Percentiles rank a stretch among this genome's conserved stretches.
These are phyloP conservation scores for Fusarium nisikadoi DNA, from an alignment of 2,329 filamentous ascomycete species.

Conservation along the genomic window DNA sequence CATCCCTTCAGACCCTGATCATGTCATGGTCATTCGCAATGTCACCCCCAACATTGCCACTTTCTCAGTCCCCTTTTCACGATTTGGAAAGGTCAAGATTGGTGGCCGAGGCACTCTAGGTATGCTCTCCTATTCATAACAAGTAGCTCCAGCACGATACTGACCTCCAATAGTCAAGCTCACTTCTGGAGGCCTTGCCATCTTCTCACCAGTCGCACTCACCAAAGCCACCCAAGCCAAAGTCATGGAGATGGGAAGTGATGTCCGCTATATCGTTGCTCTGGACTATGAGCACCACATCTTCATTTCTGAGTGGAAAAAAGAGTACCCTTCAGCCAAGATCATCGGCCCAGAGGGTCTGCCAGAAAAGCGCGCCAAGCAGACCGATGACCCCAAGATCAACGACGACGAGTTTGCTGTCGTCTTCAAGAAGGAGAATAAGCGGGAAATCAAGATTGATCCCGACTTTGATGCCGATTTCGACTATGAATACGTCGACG, in stretches of 20 bases:
- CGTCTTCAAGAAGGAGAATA: constrained; percentile 71
- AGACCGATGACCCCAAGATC: constrained; percentile 58
- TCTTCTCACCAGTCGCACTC: constrained; percentile 91
- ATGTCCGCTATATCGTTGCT: constrained; percentile 86
- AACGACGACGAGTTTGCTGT: constrained; percentile 69
- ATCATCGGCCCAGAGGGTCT: constrained; percentile 87
- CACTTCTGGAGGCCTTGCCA: constrained; percentile 78
- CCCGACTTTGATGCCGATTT: constrained; percentile 89
- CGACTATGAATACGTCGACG: constrained; percentile 83
- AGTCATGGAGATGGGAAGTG: constrained; percentile 71
- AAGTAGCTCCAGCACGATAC: not conserved
- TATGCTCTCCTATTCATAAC: constrained; percentile 53
- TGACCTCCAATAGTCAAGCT: constrained; percentile 71
- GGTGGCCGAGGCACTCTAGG: constrained; percentile 89
- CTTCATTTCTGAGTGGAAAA: constrained; percentile 86
- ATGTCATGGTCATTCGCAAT: constrained; percentile 90
- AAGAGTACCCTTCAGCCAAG: constrained; percentile 79
- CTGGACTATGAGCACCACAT: constrained; percentile 96
- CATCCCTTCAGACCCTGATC: constrained; percentile 75
- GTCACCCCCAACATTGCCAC: constrained; percentile 83
- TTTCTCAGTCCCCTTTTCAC: constrained; percentile 83
- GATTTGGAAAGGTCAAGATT: constrained; percentile 82
- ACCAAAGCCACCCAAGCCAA: constrained; percentile 77
- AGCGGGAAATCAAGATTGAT: constrained; percentile 65
- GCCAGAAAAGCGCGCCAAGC: constrained; percentile 79